These are phyloP conservation scores for Boletus edulis DNA, from an alignment of 768 basidiomycete species.

Conservation along the genomic window DNA sequence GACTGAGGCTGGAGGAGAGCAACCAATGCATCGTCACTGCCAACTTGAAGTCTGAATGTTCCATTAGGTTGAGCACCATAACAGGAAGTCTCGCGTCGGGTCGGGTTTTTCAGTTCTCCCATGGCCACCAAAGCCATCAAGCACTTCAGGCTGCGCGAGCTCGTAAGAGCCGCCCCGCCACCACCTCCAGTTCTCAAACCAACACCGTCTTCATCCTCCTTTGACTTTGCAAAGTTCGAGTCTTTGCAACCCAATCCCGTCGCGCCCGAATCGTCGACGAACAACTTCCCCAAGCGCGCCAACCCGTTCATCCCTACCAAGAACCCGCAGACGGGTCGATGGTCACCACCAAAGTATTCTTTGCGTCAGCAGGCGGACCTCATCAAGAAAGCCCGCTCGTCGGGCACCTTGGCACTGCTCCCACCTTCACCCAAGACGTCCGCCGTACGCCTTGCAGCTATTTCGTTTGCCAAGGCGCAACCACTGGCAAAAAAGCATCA, in stretches of 20 bases:
- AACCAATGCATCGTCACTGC: too few relatives aligned
- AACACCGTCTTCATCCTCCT: constrained; percentile 4
- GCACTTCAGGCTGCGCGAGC: constrained; percentile 26
- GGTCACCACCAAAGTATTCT: constrained; percentile 71
- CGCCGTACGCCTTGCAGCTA: constrained; percentile 21
- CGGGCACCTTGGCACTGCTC: constrained; percentile 54
- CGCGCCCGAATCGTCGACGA: constrained; percentile 3
- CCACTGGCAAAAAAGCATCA: constrained; percentile 7
- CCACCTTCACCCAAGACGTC: constrained; percentile 66
- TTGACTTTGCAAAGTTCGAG: constrained; percentile 21
- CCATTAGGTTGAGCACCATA: too few relatives aligned
- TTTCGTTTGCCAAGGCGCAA: constrained; percentile 17
- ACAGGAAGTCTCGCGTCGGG: too few relatives aligned
- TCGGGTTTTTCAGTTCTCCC: background rate
- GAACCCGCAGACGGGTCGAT: constrained; percentile 59
- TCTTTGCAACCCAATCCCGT: constrained; percentile 12
- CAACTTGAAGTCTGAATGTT: too few relatives aligned
- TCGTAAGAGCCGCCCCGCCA: constrained; percentile 10
- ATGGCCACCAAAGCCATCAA: constrained; percentile 27
- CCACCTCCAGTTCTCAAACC: constrained; percentile 28
- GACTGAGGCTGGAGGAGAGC: too few relatives aligned
- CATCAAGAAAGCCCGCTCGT: constrained; percentile 63
- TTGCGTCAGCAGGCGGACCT: constrained; percentile 76
- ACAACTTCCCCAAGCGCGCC: constrained; percentile 20
- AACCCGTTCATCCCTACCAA: constrained; percentile 74